phyloP scores from a whole-genome alignment of 371 early-diverging fungal species.

The Mortierella sp. region DNA sequence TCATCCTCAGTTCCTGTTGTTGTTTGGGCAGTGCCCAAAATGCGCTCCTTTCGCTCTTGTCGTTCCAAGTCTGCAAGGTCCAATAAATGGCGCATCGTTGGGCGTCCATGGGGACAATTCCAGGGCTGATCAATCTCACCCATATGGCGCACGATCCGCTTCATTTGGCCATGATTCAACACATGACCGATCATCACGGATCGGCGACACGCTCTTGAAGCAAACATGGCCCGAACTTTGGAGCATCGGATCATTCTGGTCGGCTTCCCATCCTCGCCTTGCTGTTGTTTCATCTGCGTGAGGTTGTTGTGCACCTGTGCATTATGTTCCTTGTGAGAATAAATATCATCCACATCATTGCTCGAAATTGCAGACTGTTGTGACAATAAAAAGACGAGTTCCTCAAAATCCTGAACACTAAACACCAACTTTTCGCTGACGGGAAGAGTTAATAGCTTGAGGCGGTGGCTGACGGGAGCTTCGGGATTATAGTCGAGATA shows the following conservation, averaged over 20 bases:
- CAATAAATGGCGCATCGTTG: conserved; percentile 90
- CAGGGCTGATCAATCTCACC: conserved; percentile 90
- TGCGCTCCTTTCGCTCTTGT: conserved; percentile 27
- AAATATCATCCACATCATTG: background rate
- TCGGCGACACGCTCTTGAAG: conserved; percentile 81
- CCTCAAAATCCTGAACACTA: conserved; percentile 58
- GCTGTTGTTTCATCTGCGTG: background rate
- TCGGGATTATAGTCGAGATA: conserved; percentile 68
- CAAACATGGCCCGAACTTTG: conserved; percentile 73
- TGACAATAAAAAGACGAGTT: conserved; percentile 38
- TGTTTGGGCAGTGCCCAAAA: background rate
- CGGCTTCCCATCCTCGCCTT: conserved; percentile 41
- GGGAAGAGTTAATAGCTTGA: conserved; percentile 74
- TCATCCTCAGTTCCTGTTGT: background rate
- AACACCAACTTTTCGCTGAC: conserved; percentile 71
- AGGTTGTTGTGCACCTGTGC: too few relatives aligned
- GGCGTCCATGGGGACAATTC: conserved; percentile 99
- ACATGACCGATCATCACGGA: conserved; percentile 86
- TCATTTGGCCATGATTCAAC: conserved; percentile 76
- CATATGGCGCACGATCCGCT: conserved; percentile 78
- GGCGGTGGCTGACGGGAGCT: conserved; percentile 68
- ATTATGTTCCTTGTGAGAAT: too few relatives aligned
- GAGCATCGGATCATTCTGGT: conserved; percentile 72
- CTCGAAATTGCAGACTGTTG: conserved; percentile 25
- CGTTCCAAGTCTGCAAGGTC: conserved; percentile 53